Percentiles rank a stretch among this genome's conserved stretches.
These are phyloP conservation scores for Naganishia friedmannii DNA, from an alignment of 768 basidiomycete species.

Conservation along the genomic window DNA sequence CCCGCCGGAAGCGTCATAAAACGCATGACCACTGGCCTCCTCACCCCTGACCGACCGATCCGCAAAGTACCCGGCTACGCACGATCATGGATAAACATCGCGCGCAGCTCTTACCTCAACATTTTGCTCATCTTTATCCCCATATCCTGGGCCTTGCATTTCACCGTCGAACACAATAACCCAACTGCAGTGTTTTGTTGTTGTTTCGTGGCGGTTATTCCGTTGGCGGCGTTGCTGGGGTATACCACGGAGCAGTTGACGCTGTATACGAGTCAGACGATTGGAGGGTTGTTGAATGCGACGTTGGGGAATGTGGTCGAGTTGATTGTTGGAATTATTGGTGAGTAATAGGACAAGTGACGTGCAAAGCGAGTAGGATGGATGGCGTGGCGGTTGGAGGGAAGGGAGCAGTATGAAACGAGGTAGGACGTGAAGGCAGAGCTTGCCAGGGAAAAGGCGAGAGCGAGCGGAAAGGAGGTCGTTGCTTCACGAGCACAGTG, in stretches of 20 bases:
- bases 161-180: constrained; percentile 42
- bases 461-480: no score
- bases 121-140: constrained; percentile 58
- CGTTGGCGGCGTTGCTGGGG: constrained; percentile 57
- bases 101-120: constrained; percentile 52
- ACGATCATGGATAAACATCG: constrained; percentile 40
- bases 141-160: constrained; percentile 58
- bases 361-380: no score
- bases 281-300: constrained; percentile 61
- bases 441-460: no score
- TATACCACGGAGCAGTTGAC: constrained; percentile 60
- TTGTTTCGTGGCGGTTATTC: constrained; percentile 58
- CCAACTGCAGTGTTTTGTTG: constrained; percentile 58
- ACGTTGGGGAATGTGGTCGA: constrained; percentile 60
- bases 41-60: constrained; percentile 46
- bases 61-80: constrained; percentile 41
- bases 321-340: constrained; percentile 55
- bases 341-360: no score
- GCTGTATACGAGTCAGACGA: constrained; percentile 54
- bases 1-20: constrained; percentile 35
- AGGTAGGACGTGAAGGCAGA: no score
- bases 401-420: no score
- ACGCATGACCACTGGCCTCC: constrained; percentile 47
- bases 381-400: no score
- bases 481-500: no score